A percentile compares a stretch with the other conserved stretches of the same genome.
phyloP scores from a whole-genome alignment of 2,329 filamentous ascomycete genomes.

The Fusarium pilosicola region DNA sequence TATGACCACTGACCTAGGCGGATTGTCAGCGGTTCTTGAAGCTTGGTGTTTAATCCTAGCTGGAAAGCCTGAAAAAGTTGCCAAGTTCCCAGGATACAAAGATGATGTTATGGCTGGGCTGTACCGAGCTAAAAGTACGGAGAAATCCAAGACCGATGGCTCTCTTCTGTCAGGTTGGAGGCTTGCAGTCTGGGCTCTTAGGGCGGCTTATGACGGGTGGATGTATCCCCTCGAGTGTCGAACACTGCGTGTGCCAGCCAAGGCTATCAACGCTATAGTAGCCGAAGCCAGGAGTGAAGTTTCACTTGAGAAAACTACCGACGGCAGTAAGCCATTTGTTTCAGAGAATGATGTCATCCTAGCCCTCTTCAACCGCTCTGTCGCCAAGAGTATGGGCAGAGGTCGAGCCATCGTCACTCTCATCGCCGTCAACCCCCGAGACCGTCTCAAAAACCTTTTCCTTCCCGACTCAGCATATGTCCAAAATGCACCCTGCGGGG shows the following conservation, averaged over 20 bases:
- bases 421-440: neutral
- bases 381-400: neutral
- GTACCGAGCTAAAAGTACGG: neutral
- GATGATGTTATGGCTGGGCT: neutral
- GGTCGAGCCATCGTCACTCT: neutral
- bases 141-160: accelerated
- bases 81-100: neutral
- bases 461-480: neutral
- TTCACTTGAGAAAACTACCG: neutral
- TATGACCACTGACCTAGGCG: neutral
- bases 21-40: neutral
- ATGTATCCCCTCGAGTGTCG: neutral
- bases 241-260: neutral
- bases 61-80: neutral
- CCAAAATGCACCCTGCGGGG: neutral
- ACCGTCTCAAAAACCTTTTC: neutral
- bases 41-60: neutral
- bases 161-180: neutral
- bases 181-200: neutral
- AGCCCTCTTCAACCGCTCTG: neutral
- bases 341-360: neutral
- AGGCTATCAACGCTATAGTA: neutral
- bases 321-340: neutral
- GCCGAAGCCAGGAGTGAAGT: neutral
- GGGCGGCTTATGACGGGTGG: neutral